A percentile compares a stretch with the other conserved stretches of the same genome.
These are phyloP conservation scores for Rhizoclosmatium sp. DNA, from an alignment of 192 early-diverging fungal species.

Conservation along the genomic window DNA sequence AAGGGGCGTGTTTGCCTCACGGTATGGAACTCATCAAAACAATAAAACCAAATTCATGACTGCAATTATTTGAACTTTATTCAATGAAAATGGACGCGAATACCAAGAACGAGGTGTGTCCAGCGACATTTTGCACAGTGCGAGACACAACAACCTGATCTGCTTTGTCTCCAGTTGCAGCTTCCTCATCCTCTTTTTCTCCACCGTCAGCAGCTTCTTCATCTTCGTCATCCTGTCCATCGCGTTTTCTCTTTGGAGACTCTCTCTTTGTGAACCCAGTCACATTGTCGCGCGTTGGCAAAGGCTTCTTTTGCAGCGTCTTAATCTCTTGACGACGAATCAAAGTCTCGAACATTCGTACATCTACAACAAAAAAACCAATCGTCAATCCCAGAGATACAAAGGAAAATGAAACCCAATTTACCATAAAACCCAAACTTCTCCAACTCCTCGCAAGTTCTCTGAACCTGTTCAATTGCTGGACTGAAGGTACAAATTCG, in stretches of 20 bases:
- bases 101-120: constrained; percentile 95
- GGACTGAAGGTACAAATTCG: constrained; percentile 95
- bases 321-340: constrained; percentile 79
- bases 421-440: constrained; percentile 86
- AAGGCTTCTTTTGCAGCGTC: constrained; percentile 65
- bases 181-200: constrained; percentile 6
- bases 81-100: constrained; percentile 82
- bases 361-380: constrained; percentile 52
- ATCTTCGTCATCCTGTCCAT: constrained; percentile 19
- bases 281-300: constrained; percentile 48
- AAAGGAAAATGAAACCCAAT: background rate
- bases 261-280: constrained; percentile 37
- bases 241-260: constrained; percentile 47
- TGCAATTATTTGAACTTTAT: background rate
- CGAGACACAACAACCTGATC: constrained; percentile 66
- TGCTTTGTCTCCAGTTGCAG: background rate
- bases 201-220: background rate
- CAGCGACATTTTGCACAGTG: constrained; percentile 66
- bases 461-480: constrained; percentile 94
- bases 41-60: background rate
- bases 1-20: too few species aligned
- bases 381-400: constrained; percentile 5
- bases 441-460: constrained; percentile 77
- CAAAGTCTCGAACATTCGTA: constrained; percentile 94
- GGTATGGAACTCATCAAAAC: background rate